A percentile compares a stretch with the other conserved stretches of the same genome.
Conservation (phyloP, 345 rosid species). For the Corymbia maculata region DNA sequence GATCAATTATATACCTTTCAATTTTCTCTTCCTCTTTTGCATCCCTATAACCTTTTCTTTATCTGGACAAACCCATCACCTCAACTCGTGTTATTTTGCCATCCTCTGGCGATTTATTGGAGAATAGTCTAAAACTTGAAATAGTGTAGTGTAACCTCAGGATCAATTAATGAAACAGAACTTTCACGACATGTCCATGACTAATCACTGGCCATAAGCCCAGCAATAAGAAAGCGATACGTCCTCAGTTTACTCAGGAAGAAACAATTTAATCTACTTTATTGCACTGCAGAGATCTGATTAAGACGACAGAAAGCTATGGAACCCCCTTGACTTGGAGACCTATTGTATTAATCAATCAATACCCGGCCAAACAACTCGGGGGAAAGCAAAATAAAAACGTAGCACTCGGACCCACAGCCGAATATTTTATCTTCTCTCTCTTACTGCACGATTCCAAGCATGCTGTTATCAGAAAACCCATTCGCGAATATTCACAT, state of each 20-base stretch:
- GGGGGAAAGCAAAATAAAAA: too few species aligned
- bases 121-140: background rate
- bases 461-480: too few species aligned
- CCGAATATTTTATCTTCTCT: background rate
- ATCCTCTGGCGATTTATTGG: background rate
- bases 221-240: background rate
- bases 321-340: background rate
- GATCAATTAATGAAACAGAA: background rate
- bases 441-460: too few species aligned
- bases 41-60: background rate
- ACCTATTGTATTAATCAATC: background rate
- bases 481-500: too few species aligned
- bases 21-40: background rate
- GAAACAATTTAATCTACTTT: background rate
- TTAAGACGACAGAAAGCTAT: background rate
- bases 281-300: background rate
- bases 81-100: background rate
- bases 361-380: background rate
- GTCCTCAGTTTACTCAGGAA: background rate
- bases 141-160: background rate
- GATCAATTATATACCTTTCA: background rate
- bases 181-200: background rate
- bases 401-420: background rate
- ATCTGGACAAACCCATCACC: background rate
- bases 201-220: background rate